Base-by-base conservation (phyloP, 495 filamentous ascomycete genomes). In the Penicillium tannophilum region DNA sequence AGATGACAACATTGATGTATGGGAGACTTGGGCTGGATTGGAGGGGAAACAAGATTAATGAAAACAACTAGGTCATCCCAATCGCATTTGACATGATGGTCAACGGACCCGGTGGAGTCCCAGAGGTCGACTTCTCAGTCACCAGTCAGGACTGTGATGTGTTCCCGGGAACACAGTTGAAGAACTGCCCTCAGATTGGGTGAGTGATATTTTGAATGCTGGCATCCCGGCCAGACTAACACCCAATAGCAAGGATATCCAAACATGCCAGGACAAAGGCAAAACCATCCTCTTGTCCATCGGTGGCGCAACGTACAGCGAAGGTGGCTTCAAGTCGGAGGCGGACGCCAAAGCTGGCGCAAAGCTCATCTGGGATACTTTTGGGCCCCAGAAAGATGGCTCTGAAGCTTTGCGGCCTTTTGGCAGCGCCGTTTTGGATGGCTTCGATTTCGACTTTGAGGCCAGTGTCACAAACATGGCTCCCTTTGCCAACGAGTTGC, bases 381-480 rank as follows among this genome's bases (percentile, higher is more conserved):
- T 91, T 65, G 88, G 88, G 2, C 62, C 66, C 14, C 31, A 53
- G 35, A 30, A 63, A 51, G 46, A 56, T 7, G 62, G 48, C 1
- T 66, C 64, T 7, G 61, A 65, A 5, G 70, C 61, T 6, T 75
- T 79, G 47, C 82, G 87, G 36, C 89, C 89, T 5, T 90, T 92
- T 59, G 86, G 86, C 19, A 64, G 80, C 16, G 81, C 84, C 24
- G 73, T 80, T 30, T 66, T 91, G 43, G 88, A 92, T 63, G 89
- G 89, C 4, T 91, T 91, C 64, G 89, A 92, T 63, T 82, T 89
- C 55, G 86, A 89, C 68, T 82, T 88, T 41, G 86, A 89, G 63
- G 72, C 75, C 52, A 62, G 70, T 60, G 63, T 75, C 49, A 45
- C 67, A 60, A 59, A 84, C 73, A 84, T 83, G 73, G 80, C 71